Evolutionary conservation across 768 basidiomycete species (phyloP), one percentile per base, ranked within the genome.

Genomic region (Phallus indusiatus): DNA sequence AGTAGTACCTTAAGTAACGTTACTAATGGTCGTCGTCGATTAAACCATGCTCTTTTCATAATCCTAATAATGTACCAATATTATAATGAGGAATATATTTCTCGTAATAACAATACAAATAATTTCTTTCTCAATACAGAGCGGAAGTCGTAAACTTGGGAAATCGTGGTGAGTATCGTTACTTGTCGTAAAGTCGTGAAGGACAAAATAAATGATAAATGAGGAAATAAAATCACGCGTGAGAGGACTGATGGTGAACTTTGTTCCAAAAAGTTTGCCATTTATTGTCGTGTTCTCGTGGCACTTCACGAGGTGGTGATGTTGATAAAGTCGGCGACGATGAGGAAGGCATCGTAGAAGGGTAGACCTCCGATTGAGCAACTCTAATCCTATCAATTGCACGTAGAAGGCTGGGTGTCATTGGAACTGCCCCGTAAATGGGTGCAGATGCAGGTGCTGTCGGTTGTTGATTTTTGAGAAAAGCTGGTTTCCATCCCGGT

Each of bases 401-500:
- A 37, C 75, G 75, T 60, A 85, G 79, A 34, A 85, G 73, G 2
- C 84, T 85, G 0, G 84, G 84, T 1, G 85, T 86, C 21, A 80
- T 79, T 5, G 83, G 81, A 1, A 85, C 78, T 1, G 81, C 71
- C 4, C 72, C 73, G 7, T 66, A 64, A 55, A 70, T 65, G 20
- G 64, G 55, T 11, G 66, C 66, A 8, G 71, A 63, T 46, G 58
- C 50, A 48, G 52, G 47, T 16, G 57, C 54, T 8, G 64, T 56
- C 35, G 55, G 56, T n/a, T 18, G 20, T 14, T 56, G 11, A 8
- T 76, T 75, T 47, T 73, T 68, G 59, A 81, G 67, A 66, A 83
- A 83, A 0, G 66, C 77, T 0, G 82, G 82, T 18, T 70, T 75
- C 81, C 81, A 83, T 11, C 67, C 68, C 0, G 67, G 66, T 24